These are phyloP conservation scores for Pestalotiopsis sp. DNA, from an alignment of 2,329 filamentous ascomycete species.

Conservation along the genomic window DNA sequence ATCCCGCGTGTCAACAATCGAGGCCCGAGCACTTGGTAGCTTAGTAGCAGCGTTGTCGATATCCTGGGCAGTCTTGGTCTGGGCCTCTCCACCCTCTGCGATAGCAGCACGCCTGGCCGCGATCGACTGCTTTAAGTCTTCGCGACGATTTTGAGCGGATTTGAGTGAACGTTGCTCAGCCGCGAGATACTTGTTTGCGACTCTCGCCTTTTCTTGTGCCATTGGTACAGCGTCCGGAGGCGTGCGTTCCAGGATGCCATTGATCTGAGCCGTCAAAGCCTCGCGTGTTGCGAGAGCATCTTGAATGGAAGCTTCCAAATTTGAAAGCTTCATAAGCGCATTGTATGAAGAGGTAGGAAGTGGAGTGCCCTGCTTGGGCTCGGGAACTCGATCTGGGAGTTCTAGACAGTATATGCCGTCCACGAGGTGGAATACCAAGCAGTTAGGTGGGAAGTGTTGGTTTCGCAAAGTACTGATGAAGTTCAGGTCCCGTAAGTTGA, in stretches of 20 bases:
- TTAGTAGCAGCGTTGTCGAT: conserved; percentile 64
- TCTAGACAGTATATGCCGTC: conserved; percentile 88
- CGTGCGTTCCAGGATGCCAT: conserved; percentile 50
- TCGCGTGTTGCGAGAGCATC: conserved; percentile 81
- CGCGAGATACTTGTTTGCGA: conserved; percentile 58
- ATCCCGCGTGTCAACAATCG: conserved; percentile 60
- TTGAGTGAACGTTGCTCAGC: conserved; percentile 69
- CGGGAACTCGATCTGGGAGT: conserved; percentile 53
- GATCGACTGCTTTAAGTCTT: conserved; percentile 71
- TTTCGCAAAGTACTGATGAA: conserved; percentile 75
- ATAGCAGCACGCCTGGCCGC: conserved; percentile 69
- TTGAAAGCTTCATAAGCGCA: conserved; percentile 83
- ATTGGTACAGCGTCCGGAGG: conserved; percentile 46
- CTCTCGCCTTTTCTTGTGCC: conserved; percentile 50
- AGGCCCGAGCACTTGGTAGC: conserved; percentile 56
- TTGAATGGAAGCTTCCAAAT: conserved; percentile 87
- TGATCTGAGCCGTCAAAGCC: conserved; percentile 77
- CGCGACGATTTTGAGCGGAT: conserved; percentile 61
- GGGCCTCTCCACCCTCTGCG: conserved; percentile 58
- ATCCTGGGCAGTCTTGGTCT: conserved; percentile 61
- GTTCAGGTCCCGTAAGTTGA: conserved; percentile 74
- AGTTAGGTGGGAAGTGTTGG: conserved; percentile 78
- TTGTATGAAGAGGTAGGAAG: conserved; percentile 80
- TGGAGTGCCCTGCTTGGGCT: conserved; percentile 54
- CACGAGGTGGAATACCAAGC: conserved; percentile 79